Conservation (phyloP, 352 stramenopile genomes). For the Globisporangium cederbergense region DNA sequence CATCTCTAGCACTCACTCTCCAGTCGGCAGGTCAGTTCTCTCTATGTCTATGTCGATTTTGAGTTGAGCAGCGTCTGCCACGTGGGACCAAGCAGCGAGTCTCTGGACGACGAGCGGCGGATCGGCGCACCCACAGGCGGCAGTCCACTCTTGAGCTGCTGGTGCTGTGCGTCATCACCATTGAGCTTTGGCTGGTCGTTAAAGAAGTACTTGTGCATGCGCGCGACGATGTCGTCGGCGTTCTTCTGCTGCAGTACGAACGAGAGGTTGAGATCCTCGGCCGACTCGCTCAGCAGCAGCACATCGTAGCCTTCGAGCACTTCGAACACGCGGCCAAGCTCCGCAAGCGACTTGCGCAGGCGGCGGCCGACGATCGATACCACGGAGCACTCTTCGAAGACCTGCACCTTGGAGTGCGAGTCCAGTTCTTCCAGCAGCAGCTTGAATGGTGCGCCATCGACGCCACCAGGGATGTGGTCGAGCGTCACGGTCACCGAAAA, state of each 20-base stretch:
- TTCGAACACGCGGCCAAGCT: slow-evolving; percentile 83
- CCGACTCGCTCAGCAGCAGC: slow-evolving; percentile 80
- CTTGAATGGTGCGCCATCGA: slow-evolving; percentile 66
- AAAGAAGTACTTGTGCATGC: slow-evolving; percentile 84
- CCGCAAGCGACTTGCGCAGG: slow-evolving; percentile 75
- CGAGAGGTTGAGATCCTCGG: slow-evolving; percentile 88
- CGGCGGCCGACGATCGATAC: slow-evolving; percentile 84
- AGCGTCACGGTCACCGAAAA: slow-evolving; percentile 88
- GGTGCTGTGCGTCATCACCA: not conserved
- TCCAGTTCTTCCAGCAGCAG: slow-evolving; percentile 63
- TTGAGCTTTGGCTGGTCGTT: slow-evolving; percentile 17
- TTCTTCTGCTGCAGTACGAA: slow-evolving; percentile 84
- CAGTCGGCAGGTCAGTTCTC: not conserved
- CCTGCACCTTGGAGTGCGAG: slow-evolving; percentile 67
- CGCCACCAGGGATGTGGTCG: slow-evolving; percentile 81
- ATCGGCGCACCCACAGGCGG: slow-evolving; percentile 25
- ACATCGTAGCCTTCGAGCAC: slow-evolving; percentile 84
- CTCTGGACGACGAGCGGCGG: slow-evolving; percentile 60
- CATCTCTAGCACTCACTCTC: not conserved
- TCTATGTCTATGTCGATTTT: slow-evolving; percentile 25
- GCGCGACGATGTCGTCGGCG: slow-evolving; percentile 71
- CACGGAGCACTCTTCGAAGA: slow-evolving; percentile 79
- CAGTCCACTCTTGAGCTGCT: slow-evolving; percentile 13
- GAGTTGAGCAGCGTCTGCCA: slow-evolving; percentile 57
- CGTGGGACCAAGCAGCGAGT: slow-evolving; percentile 65